These are phyloP conservation scores for Juglanconis sp. DNA, from an alignment of 2,329 filamentous ascomycete species.

Conservation along the genomic window DNA sequence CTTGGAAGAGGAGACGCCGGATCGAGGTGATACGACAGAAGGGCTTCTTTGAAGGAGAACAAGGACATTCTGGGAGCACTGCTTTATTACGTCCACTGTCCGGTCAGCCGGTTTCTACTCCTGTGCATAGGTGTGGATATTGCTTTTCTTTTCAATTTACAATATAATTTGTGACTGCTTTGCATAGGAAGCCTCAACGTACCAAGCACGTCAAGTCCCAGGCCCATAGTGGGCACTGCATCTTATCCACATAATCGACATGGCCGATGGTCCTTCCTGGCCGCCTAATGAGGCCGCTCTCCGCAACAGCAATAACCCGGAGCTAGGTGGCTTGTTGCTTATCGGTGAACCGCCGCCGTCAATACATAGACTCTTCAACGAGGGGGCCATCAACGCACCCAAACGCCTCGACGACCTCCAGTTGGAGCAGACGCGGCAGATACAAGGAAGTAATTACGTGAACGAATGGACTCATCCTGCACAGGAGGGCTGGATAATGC, in stretches of 20 bases:
- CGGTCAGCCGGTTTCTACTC: neutral
- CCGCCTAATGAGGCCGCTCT: neutral
- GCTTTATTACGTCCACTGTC: neutral
- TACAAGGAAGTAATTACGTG: neutral
- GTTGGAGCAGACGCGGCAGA: neutral
- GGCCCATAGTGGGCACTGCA: too few relatives aligned
- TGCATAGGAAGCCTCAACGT: too few relatives aligned
- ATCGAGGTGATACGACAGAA: neutral
- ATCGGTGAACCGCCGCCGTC: neutral
- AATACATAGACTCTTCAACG: neutral
- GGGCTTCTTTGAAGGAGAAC: neutral
- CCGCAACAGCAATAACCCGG: neutral
- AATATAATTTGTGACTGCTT: too few relatives aligned
- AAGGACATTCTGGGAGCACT: neutral
- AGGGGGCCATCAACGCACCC: neutral
- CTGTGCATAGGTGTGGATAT: neutral
- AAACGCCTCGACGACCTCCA: neutral
- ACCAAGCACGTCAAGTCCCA: too few relatives aligned
- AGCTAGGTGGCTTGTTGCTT: neutral
- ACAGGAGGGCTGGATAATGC: neutral
- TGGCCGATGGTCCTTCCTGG: neutral
- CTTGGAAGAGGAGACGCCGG: neutral
- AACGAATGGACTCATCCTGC: neutral
- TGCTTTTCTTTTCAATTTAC: neutral
- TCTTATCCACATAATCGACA: neutral